These are phyloP conservation scores for Wickerhamomyces chambardii DNA, from an alignment of 805 yeast genomes.

Conservation along the genomic window DNA sequence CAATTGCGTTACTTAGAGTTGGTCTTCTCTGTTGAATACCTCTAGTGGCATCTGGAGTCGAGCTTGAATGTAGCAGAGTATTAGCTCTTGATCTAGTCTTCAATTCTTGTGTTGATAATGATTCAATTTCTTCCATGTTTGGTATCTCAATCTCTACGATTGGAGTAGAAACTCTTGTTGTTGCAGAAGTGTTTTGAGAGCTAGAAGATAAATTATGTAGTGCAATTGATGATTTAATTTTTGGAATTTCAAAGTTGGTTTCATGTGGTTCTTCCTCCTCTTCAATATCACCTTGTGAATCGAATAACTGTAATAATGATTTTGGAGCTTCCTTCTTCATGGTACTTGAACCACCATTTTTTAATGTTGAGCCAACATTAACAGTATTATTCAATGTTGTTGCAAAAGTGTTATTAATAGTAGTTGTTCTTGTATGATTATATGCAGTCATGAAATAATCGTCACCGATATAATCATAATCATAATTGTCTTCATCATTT, in stretches of 20 bases:
- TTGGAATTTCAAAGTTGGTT: slow-evolving; percentile 14
- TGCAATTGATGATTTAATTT: slow-evolving; percentile 11
- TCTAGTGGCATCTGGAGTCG: slow-evolving; percentile 11
- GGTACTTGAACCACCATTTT: slow-evolving; percentile 14
- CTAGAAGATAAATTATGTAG: slow-evolving; percentile 8
- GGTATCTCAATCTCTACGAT: slow-evolving; percentile 64
- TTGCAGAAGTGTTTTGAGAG: slow-evolving; percentile 5
- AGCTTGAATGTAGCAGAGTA: slow-evolving; percentile 16
- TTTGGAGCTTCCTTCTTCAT: slow-evolving; percentile 53
- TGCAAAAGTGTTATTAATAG: slow-evolving; percentile 19
- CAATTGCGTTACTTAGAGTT: slow-evolving; percentile 3
- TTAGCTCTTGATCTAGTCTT: slow-evolving; percentile 20
- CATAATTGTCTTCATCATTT: slow-evolving; percentile 4
- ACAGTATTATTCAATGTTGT: slow-evolving; percentile 6
- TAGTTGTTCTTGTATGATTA: slow-evolving; percentile 15
- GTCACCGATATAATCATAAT: slow-evolving; percentile 1
- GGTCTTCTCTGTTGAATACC: slow-evolving; percentile 12
- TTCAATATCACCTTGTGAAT: slow-evolving; percentile 23
- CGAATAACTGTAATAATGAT: slow-evolving; percentile 64
- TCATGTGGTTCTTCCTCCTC: slow-evolving; percentile 2
- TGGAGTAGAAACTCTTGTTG: slow-evolving; percentile 43
- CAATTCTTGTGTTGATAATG: slow-evolving; percentile 11
- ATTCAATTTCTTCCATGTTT: slow-evolving; percentile 39
- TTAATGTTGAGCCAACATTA: slow-evolving; percentile 13
- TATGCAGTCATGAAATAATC: slow-evolving; percentile 21